Percentiles rank a stretch among this genome's conserved stretches.
phyloP scores from a whole-genome alignment of 2,329 filamentous ascomycete genomes.

The Sphaceloma murrayae region DNA sequence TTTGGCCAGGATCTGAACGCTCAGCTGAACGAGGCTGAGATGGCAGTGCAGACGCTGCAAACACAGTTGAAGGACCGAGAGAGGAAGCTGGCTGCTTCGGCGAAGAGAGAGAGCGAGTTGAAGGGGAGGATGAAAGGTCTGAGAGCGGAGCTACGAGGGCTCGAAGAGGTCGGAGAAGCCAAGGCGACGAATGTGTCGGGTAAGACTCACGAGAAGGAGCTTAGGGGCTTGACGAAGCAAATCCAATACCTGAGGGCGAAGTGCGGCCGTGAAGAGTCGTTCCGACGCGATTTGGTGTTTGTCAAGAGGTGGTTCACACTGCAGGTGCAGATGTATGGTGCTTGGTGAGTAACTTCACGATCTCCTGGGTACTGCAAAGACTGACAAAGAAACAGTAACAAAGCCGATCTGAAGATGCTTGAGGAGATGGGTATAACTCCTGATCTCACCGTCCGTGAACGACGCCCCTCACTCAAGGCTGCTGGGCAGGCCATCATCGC shows the following conservation, averaged over 20 bases:
- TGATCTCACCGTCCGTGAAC: constrained; percentile 36
- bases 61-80: constrained; percentile 28
- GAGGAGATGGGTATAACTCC: constrained; percentile 66
- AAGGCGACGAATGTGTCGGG: constrained; percentile 54
- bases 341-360: constrained; percentile 60
- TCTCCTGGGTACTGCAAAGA: background rate
- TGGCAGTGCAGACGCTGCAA: constrained; percentile 34
- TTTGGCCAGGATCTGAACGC: constrained; percentile 33
- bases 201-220: constrained; percentile 61
- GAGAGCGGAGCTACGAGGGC: constrained; percentile 24
- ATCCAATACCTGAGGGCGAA: constrained; percentile 83
- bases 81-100: constrained; percentile 24
- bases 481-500: constrained; percentile 43
- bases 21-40: constrained; percentile 31
- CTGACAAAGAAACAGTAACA: constrained; percentile 55
- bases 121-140: constrained; percentile 26
- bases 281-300: constrained; percentile 71
- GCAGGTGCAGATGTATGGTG: constrained; percentile 72
- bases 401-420: constrained; percentile 78
- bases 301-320: constrained; percentile 76
- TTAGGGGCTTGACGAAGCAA: constrained; percentile 76
- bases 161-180: no score
- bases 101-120: constrained; percentile 30
- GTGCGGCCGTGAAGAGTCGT: constrained; percentile 67
- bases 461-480: constrained; percentile 39